Base-by-base conservation (phyloP, 495 filamentous ascomycete genomes). In the Xylaria venustula region DNA sequence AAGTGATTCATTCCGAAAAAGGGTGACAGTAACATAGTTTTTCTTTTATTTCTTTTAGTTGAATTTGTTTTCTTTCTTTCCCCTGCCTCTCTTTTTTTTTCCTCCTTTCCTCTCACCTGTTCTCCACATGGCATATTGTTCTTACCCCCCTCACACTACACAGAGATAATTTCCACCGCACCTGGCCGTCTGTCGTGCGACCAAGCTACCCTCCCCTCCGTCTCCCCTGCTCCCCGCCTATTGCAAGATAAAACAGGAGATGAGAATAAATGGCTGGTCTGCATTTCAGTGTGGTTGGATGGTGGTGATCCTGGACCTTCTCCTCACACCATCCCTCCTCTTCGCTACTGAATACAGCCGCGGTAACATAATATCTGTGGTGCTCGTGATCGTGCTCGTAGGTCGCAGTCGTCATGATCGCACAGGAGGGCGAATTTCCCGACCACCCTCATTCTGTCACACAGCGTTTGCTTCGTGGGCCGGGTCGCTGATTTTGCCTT, bases 101-200 rank as follows among this genome's bases (percentile, higher is more conserved):
- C 17, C 9, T 53, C 5, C 5, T 26, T 22, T 32, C 6, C 36
- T 44, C 6, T 44, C 6, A 1, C n/a, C 25, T 22, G 5, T 45
- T 30, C 3, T 45, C 40, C 58, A 60, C 58, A 60, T 60, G 48
- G 48, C 28, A 60, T 53, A 40, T 3, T 15, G 7, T 17, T 28
- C 53, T 25, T 20, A 5, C 28, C 36, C 17, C 26, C 0, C 56
- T 50, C 14, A 5, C 3, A 7, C n/a, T 12, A 22, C 45, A 44
- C 19, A 34, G 17, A 40, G 26, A 45, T 28, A 45, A 40, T 30
- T 19, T 46, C 40, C 14, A 37, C 47, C 58, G 58, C 47, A 45
- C n/a, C 47, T 28, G 11, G 17, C 58, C 58, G 58, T 30, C 58
- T 53, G 56, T 46, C n/a, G 36, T 48, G 40, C 34, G 20, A 49